Conservation (phyloP, 768 basidiomycete species). For the Ramaria rubella region DNA sequence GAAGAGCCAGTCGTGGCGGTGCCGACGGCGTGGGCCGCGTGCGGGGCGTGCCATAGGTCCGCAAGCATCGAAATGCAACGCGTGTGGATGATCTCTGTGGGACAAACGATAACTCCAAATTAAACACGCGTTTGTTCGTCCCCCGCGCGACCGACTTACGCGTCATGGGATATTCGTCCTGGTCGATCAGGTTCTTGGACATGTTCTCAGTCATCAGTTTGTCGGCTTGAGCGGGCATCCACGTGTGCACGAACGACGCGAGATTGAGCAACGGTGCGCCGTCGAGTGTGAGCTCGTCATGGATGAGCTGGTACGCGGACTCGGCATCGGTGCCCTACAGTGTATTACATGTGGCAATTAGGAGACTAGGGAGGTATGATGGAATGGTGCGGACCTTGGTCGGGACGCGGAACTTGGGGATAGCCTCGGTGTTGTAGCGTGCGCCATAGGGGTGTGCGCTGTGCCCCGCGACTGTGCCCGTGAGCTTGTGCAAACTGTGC, state of each 20-base stretch:
- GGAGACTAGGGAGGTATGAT: not conserved
- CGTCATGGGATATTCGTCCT: slow-evolving; percentile 62
- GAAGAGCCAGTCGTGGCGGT: slow-evolving; percentile 67
- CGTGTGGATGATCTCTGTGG: slow-evolving; percentile 36
- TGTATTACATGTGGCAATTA: not conserved
- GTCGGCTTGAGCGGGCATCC: slow-evolving; percentile 48
- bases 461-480: slow-evolving; percentile 26
- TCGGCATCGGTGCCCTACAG: slow-evolving; percentile 49
- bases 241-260: slow-evolving; percentile 63
- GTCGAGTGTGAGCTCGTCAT: slow-evolving; percentile 57
- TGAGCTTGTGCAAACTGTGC: slow-evolving; percentile 24
- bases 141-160: slow-evolving; percentile 24
- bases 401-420: slow-evolving; percentile 66
- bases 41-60: slow-evolving; percentile 61
- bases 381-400: slow-evolving; percentile 33
- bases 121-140: not conserved
- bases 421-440: slow-evolving; percentile 57
- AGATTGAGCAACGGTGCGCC: slow-evolving; percentile 54
- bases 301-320: slow-evolving; percentile 46
- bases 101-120: not conserved
- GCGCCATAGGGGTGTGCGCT: slow-evolving; percentile 47
- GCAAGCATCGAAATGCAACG: slow-evolving; percentile 52
- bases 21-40: slow-evolving; percentile 48
- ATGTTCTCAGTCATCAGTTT: slow-evolving; percentile 60
- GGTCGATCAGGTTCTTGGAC: slow-evolving; percentile 61